Evolutionary conservation across 2,329 filamentous ascomycete genomes (phyloP).

Genomic region (Lasiodiplodia citricola): DNA sequence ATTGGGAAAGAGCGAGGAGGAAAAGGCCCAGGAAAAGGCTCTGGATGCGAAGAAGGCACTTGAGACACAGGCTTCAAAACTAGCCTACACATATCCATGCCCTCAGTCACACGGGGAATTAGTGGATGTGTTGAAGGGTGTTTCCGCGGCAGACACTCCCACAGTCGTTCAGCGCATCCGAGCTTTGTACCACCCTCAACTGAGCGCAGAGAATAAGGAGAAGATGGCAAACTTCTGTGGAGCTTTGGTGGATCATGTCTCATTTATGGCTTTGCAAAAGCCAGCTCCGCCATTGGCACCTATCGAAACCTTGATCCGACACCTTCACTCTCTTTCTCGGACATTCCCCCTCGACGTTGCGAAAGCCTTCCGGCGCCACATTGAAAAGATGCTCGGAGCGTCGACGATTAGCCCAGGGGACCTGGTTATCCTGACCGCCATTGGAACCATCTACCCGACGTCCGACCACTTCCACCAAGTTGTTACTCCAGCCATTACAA

Average conservation of each 20-base stretch:
- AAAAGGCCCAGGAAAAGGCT: constrained; percentile 55
- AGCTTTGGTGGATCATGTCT: constrained; percentile 70
- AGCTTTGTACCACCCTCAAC: constrained; percentile 87
- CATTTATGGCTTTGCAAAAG: constrained; percentile 59
- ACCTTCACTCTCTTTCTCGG: constrained; percentile 91
- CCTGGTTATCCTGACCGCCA: constrained; percentile 79
- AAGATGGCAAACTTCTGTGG: constrained; percentile 74
- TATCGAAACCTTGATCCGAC: constrained; percentile 81
- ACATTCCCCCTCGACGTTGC: constrained; percentile 80
- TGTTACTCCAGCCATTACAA: constrained; percentile 84
- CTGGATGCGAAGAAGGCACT: constrained; percentile 46
- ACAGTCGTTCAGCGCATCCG: constrained; percentile 87
- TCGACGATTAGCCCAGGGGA: constrained; percentile 70
- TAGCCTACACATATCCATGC: constrained; percentile 87
- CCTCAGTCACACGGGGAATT: constrained; percentile 80
- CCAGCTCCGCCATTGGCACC: constrained; percentile 66
- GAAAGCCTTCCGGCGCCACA: constrained; percentile 75
- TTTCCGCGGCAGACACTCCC: constrained; percentile 70
- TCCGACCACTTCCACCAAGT: constrained; percentile 98
- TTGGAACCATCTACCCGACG: constrained; percentile 86
- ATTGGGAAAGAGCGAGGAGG: constrained; percentile 52
- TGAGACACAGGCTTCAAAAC: constrained; percentile 55
- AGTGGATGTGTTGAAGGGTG: constrained; percentile 64
- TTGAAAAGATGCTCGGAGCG: constrained; percentile 62
- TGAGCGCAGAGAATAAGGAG: constrained; percentile 83